Evolutionary conservation across 805 yeast genomes (phyloP), one percentile per base, ranked within the genome.

Genomic region (Hanseniaspora valbyensis): DNA sequence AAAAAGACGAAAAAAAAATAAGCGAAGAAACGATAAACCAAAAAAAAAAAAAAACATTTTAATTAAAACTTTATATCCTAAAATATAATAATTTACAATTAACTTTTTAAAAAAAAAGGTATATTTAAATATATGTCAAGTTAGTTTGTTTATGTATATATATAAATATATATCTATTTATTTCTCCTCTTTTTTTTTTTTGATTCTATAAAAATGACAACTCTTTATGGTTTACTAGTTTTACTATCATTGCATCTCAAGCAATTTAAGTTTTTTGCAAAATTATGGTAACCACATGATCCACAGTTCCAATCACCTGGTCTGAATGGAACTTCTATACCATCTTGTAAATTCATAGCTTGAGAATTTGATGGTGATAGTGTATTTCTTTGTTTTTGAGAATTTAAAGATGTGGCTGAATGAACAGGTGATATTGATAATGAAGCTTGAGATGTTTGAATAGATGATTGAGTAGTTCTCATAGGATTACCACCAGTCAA

Each of bases 251-350:
- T 94, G 67, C 96, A 88, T 62, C 90, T 81, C 61, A 88, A 72
- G 63, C 96, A 88, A 52, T 81, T 78, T 52, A 85, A 71, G 64
- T 88, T 88, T 61, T 88, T 88, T 2, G 96, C 96, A 71, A 88
- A 88, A 64, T 88, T 88, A 65, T 88, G 96, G 64, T 89, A 89
- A 30, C 79, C 73, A 64, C 96, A 89, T 24, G 76, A 70, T 25
- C 76, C 71, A 69, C 96, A 89, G 65, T 87, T 88, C 96, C 96
- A 89, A 66, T 88, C 96, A 48, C 96, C 96, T 2, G 96, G 96
- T 58, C 96, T 75, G 66, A 89, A 89, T 28, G 96, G 95, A n/a
- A 89, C 58, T 49, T 42, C 29, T 4, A 22, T 38, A 14, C 29
- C 29, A 12, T 24, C 42, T 38, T 38, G 29, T 4, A 38, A n/a